Evolutionary conservation across 2,329 filamentous ascomycete species (phyloP).

Genomic region (Pestalotiopsis sp.): DNA sequence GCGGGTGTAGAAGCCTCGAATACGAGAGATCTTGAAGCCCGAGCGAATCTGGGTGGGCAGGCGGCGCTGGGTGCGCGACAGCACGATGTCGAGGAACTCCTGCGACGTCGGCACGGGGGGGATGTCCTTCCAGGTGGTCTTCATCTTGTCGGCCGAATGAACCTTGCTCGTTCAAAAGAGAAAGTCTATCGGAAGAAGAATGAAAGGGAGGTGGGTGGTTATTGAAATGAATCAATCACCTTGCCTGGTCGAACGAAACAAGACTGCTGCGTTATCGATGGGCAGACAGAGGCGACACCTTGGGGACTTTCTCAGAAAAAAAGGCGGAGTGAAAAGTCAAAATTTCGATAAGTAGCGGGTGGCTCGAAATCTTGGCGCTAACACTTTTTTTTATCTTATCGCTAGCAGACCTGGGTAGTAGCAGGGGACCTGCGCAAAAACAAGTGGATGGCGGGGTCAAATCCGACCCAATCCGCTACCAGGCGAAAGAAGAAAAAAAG

Average conservation of each 20-base stretch:
- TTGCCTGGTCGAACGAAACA: neutral
- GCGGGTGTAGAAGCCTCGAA: conserved; percentile 89
- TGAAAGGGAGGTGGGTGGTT: neutral
- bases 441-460: conserved; percentile 1
- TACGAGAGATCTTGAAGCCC: conserved; percentile 94
- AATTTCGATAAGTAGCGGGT: conserved; percentile 6
- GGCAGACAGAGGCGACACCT: conserved; percentile 3
- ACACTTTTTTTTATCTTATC: conserved; percentile 13
- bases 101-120: conserved; percentile 87
- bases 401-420: neutral
- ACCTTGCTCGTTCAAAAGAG: neutral
- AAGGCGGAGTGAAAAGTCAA: conserved; percentile 8
- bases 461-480: neutral
- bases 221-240: neutral
- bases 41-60: conserved; percentile 94
- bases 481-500: neutral
- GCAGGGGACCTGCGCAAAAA: neutral
- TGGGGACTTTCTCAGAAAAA: conserved; percentile 10
- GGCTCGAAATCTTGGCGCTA: conserved; percentile 14
- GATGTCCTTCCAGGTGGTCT: conserved; percentile 64
- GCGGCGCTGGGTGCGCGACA: conserved; percentile 89
- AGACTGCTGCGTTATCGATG: neutral
- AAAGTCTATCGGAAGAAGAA: neutral
- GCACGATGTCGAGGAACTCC: conserved; percentile 97
- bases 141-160: conserved; percentile 40